Evolutionary conservation across 768 basidiomycete genomes (phyloP), one percentile per base, ranked within the genome.

Genomic region (Trametes cubensis): DNA sequence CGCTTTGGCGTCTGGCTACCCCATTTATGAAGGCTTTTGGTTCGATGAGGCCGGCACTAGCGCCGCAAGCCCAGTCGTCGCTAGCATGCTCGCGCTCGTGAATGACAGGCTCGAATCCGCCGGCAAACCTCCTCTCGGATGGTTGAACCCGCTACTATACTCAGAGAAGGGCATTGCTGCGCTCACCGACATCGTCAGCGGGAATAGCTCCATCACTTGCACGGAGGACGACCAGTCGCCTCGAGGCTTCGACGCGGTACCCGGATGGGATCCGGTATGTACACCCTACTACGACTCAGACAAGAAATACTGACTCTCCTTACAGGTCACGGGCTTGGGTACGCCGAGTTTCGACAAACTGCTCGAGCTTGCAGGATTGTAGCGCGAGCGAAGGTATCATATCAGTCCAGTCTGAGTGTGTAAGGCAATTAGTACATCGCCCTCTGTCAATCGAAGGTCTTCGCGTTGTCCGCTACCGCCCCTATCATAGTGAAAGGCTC

Each of bases 71-170:
- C 75, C 75, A 15, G 72, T 74, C 46, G 72, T 73, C 59, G 72
- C 76, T 21, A 71, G 67, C 61, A 63, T 75, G 56, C 63, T 76
- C 58, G 57, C 73, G 34, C 68, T 77, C 42, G 67, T 76, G 26
- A 77, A 76, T 55, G 75, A 71, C 62, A 38, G 65, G 58, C 72
- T 75, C 25, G 38, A 67, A 11, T 68, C 69, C 6, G 67, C 66
- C 0, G 73, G 74, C 18, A 71, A 70, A 55, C 55, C 68, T 20
- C 56, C 66, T 13, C 70, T 76, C 18, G 76, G 75, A 13, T 77
- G 73, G 66, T 47, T 76, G 45, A 76, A 76, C 67, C 74, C 75
- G 21, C 70, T 72, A 65, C 51, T 76, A 48, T 76, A 76, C 57
- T 56, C 66, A 5, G 68, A 70, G 54, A 70, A 61, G 15, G 73